These are phyloP conservation scores for Sergeia podlipaevii DNA, from an alignment of 208 protist species.

Conservation along the genomic window DNA sequence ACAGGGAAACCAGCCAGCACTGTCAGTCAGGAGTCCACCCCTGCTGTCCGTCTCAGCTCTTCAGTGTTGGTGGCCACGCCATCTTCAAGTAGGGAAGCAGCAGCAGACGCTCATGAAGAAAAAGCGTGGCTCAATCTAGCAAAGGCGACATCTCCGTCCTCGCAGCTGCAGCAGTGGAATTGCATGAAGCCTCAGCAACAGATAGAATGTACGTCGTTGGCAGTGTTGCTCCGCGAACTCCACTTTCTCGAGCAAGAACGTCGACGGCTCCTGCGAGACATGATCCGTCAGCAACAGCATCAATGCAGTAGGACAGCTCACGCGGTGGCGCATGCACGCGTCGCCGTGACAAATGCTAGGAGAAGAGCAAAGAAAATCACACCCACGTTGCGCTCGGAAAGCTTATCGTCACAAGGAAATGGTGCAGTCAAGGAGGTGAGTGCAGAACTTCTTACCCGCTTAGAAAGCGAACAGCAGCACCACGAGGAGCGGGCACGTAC, in stretches of 20 bases:
- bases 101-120: not conserved
- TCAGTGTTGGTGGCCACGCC: not conserved
- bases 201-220: not conserved
- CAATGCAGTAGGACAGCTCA: not conserved
- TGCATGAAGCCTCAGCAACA: not conserved
- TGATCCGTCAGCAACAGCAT: constrained; percentile 1
- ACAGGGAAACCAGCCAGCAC: not conserved
- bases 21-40: not conserved
- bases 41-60: not conserved
- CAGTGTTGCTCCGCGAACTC: constrained; percentile 26
- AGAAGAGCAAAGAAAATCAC: constrained; percentile 9
- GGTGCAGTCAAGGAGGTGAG: not conserved
- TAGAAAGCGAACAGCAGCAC: not conserved
- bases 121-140: not conserved
- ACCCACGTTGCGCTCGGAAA: not conserved
- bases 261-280: constrained; percentile 24
- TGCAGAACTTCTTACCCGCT: not conserved
- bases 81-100: not conserved
- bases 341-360: not conserved
- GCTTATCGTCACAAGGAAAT: not conserved
- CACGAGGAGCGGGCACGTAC: not conserved
- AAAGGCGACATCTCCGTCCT: not conserved
- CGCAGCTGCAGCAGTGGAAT: not conserved
- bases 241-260: constrained; percentile 50
- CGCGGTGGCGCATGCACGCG: not conserved